phyloP scores from a whole-genome alignment of 2,329 filamentous ascomycete genomes.

The Colletotrichum higginsianum region DNA sequence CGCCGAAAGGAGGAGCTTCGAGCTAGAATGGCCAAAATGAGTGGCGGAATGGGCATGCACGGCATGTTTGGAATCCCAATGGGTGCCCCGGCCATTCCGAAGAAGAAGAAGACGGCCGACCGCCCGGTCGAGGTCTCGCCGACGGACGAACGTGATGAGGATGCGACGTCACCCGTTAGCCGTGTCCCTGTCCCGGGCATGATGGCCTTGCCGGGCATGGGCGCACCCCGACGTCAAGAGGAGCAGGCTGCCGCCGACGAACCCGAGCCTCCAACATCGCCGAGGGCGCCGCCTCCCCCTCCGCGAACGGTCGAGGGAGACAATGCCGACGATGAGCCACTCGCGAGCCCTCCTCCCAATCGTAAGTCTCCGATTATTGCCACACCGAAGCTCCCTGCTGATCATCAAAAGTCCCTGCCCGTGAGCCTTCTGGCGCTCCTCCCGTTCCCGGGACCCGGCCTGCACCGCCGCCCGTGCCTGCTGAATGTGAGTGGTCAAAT shows the following conservation, averaged over 20 bases:
- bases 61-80: constrained; percentile 89
- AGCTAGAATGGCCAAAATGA: constrained; percentile 98
- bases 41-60: constrained; percentile 96
- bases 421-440: constrained; percentile 55
- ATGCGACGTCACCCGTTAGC: constrained; percentile 56
- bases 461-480: constrained; percentile 70
- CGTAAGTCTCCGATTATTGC: constrained; percentile 26
- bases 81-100: constrained; percentile 62
- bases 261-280: constrained; percentile 57
- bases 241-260: constrained; percentile 64
- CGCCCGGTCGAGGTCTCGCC: constrained; percentile 52
- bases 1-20: constrained; percentile 89
- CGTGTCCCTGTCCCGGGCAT: constrained; percentile 69
- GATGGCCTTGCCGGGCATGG: constrained; percentile 82
- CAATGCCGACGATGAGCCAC: constrained; percentile 51
- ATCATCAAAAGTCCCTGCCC: constrained; percentile 51
- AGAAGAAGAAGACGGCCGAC: constrained; percentile 69
- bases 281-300: constrained; percentile 56
- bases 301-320: constrained; percentile 67
- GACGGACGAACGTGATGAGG: constrained; percentile 61
- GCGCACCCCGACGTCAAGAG: constrained; percentile 66
- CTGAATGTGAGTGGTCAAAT: constrained; percentile 68
- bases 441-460: constrained; percentile 67
- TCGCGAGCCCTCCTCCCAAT: constrained; percentile 30
- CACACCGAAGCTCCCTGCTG: constrained; percentile 49